Evolutionary conservation across 495 filamentous ascomycete genomes (phyloP).

Genomic region (Talaromyces wortmannii): DNA sequence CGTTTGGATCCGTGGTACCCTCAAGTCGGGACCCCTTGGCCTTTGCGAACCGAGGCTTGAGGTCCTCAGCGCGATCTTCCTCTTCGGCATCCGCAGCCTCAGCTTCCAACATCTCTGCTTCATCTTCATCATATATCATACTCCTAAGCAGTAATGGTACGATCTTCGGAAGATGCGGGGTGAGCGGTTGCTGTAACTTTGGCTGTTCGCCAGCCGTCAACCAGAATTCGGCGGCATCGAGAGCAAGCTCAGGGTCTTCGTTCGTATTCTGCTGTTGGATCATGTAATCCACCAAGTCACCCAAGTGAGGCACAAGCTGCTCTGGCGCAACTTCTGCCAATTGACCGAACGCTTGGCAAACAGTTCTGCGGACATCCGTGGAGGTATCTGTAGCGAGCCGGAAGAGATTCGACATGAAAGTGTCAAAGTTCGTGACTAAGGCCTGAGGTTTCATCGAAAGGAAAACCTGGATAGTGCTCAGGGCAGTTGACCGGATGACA

Average conservation of each 20-base stretch:
- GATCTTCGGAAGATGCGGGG: constrained; percentile 74
- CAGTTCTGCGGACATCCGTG: constrained; percentile 77
- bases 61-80: constrained; percentile 84
- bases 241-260: constrained; percentile 83
- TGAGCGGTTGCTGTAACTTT: constrained; percentile 62
- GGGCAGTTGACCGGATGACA: constrained; percentile 70
- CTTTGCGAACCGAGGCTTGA: constrained; percentile 90
- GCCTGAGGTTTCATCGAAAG: constrained; percentile 73
- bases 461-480: constrained; percentile 86
- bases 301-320: constrained; percentile 83
- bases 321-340: constrained; percentile 86
- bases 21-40: constrained; percentile 48
- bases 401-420: constrained; percentile 76
- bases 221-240: constrained; percentile 98
- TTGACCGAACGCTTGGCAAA: constrained; percentile 89
- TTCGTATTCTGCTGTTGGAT: constrained; percentile 75
- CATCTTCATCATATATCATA: constrained; percentile 96
- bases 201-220: constrained; percentile 85
- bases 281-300: constrained; percentile 88
- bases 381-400: constrained; percentile 66
- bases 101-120: constrained; percentile 74
- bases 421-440: constrained; percentile 67
- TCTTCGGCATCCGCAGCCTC: constrained; percentile 85
- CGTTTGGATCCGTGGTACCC: constrained; percentile 43
- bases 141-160: constrained; percentile 86